Evolutionary conservation across 257 asterid genomes (phyloP), one percentile per base, ranked within the genome.

Genomic region (Nicotiana obtusifolia): DNA sequence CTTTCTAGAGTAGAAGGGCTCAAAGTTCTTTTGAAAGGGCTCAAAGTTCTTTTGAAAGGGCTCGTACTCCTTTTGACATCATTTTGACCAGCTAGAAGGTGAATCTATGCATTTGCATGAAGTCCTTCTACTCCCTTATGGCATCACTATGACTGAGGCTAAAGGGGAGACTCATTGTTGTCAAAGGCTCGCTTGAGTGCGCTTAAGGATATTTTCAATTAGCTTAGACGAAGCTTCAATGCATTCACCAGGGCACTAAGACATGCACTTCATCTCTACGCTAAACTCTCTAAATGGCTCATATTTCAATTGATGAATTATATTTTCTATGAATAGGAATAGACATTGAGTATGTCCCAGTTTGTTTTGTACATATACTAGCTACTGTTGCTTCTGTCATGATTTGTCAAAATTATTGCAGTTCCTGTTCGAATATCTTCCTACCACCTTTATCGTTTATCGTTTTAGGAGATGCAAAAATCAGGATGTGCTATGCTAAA

Each of bases 401-500:
- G 77, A 69, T 69, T 41, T 3, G 17, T 41, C 14, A 69, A 37
- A 69, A 69, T 41, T 69, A 6, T 69, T 69, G 77, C 33, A 41
- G 37, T 71, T 71, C 24, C 22, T 71, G 60, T 14, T 71, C 20
- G 47, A 16, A 71, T 71, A 14, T 44, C 28, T 44, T 71, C 60
- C 78, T 22, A 14, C 59, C 14, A 26, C 60, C 60, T 71, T 22
- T 22, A 0, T 71, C 26, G 26, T 53, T 47, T 75, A 76, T 81
- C 71, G 20, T 89, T 54, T 57, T 90, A 94, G 98, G 95, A 92
- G 87, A 90, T 91, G 92, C 90, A 91, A 87, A 83, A 73, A 80
- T 82, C 97, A 78, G 94, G 95, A 33, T 87, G 92, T 67, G 84
- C 87, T 85, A 86, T 87, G 62, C 84, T 87, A 81, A 91, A 91